Evolutionary conservation across 305 asterid genomes (phyloP).

Genomic region (Fraxinus dipetala): DNA sequence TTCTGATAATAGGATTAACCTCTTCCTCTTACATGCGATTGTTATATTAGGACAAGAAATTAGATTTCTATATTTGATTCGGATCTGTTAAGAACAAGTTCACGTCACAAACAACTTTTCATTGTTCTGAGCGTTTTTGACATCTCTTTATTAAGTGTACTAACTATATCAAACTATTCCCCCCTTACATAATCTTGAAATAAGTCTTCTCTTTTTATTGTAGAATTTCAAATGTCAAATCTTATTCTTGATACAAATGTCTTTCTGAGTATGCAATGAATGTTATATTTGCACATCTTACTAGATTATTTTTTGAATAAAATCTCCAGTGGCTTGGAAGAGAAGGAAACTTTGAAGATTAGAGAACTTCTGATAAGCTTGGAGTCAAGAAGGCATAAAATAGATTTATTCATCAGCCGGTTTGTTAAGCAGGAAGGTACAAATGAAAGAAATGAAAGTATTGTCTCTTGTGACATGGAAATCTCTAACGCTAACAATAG

Average conservation of each 20-base stretch:
- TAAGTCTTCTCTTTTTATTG: background rate
- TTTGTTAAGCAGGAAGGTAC: background rate
- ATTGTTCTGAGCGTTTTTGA: background rate
- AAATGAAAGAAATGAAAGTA: background rate
- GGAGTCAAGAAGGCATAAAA: slow-evolving; percentile 10
- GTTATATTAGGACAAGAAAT: background rate
- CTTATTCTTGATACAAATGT: background rate
- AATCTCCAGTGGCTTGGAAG: slow-evolving; percentile 22
- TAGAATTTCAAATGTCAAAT: background rate
- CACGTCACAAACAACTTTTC: background rate
- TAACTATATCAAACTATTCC: background rate
- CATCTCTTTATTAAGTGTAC: background rate
- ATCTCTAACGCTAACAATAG: background rate
- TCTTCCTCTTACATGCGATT: background rate
- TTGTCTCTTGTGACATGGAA: background rate
- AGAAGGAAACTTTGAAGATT: background rate
- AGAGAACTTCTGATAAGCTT: slow-evolving; percentile 16
- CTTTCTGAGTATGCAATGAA: background rate
- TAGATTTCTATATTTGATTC: background rate
- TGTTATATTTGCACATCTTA: background rate
- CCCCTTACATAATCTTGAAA: background rate
- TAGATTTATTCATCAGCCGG: background rate
- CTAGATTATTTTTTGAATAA: background rate
- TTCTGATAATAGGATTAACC: background rate
- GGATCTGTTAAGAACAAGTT: background rate